phyloP scores from a whole-genome alignment of 2,329 filamentous ascomycete genomes.

The Didymella lethalis region DNA sequence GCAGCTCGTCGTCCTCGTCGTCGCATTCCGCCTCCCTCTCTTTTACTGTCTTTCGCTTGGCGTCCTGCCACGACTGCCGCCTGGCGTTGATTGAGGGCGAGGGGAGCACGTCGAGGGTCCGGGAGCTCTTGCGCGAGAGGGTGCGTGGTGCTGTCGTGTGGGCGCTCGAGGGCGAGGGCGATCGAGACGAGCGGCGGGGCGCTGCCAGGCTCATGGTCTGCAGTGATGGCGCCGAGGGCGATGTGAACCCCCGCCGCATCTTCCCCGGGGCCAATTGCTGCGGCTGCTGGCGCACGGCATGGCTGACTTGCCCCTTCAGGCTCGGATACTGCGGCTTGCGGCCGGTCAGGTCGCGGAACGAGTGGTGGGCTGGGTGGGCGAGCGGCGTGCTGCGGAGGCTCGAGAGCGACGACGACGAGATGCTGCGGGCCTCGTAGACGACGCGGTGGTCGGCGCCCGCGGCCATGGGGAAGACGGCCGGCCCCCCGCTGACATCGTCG shows the following conservation, averaged over 20 bases:
- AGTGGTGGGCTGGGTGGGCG: slow-evolving; percentile 8
- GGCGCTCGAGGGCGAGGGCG: slow-evolving; percentile 46
- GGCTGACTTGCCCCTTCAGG: slow-evolving; percentile 51
- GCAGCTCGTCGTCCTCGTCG: slow-evolving; percentile 74
- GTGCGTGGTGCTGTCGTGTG: slow-evolving; percentile 40
- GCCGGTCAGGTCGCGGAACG: slow-evolving; percentile 49
- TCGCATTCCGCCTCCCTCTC: slow-evolving; percentile 82
- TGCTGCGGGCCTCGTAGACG: slow-evolving; percentile 41
- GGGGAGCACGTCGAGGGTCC: slow-evolving; percentile 43
- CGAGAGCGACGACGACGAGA: slow-evolving; percentile 26
- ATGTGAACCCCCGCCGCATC: slow-evolving; percentile 54
- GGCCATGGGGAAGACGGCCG: slow-evolving; percentile 56
- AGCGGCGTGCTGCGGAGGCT: slow-evolving; percentile 24
- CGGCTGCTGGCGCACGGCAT: slow-evolving; percentile 45
- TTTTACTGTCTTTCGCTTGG: slow-evolving; percentile 68
- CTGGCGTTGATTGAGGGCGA: slow-evolving; percentile 43
- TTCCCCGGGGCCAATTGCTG: slow-evolving; percentile 51
- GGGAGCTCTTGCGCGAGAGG: slow-evolving; percentile 45
- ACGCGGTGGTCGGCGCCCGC: slow-evolving; percentile 39
- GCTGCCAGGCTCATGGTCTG: slow-evolving; percentile 43
- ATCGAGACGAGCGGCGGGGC: slow-evolving; percentile 45
- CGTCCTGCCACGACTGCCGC: slow-evolving; percentile 71
- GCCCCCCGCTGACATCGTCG: slow-evolving; percentile 63
- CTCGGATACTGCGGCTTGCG: slow-evolving; percentile 51
- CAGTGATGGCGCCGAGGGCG: slow-evolving; percentile 47